Percentiles rank a stretch among this genome's conserved stretches.
phyloP scores from a whole-genome alignment of 106 monocot species.

The Hemerocallis citrina region DNA sequence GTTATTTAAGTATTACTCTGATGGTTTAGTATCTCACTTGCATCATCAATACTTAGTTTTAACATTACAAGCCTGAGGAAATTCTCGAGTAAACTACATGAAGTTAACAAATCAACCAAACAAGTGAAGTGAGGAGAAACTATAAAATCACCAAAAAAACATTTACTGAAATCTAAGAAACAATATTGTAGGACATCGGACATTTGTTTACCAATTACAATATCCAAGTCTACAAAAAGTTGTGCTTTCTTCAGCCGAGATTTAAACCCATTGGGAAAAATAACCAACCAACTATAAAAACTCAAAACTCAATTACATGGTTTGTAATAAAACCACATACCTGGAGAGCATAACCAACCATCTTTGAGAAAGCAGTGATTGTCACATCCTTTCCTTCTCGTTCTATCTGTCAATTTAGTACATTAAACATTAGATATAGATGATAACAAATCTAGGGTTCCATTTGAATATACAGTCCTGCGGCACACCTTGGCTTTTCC shows the following conservation, averaged over 20 bases:
- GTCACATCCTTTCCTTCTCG: conserved; percentile 81
- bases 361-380: conserved; percentile 81
- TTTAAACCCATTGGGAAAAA: not conserved
- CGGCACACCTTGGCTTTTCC: conserved; percentile 79
- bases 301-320: not conserved
- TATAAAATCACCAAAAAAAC: not conserved
- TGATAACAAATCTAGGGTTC: not conserved
- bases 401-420: conserved; percentile 54
- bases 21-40: no score
- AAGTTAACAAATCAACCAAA: no score
- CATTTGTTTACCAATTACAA: not conserved
- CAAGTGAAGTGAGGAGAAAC: not conserved
- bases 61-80: no score
- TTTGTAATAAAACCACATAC: conserved; percentile 18
- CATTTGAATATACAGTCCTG: not conserved
- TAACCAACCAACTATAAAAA: not conserved
- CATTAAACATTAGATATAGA: not conserved
- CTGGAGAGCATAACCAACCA: conserved; percentile 88
- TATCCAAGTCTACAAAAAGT: not conserved
- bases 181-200: not conserved
- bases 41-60: no score
- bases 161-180: not conserved
- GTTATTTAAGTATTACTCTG: no score
- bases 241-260: not conserved
- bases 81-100: no score